Evolutionary conservation across 179 eudicot species (phyloP).

Genomic region (Silene vulgaris): DNA sequence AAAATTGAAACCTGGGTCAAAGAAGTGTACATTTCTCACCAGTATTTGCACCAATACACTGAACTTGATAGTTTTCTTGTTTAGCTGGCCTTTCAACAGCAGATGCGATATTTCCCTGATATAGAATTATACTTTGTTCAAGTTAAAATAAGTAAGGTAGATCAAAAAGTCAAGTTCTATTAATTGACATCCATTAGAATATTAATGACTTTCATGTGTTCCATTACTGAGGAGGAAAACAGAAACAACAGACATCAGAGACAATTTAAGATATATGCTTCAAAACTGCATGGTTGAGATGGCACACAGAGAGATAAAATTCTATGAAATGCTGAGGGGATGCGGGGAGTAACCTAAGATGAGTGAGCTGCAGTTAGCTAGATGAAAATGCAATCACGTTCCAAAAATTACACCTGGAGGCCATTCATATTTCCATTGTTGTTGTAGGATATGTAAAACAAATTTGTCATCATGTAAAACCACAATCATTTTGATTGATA

Average conservation of each 20-base stretch:
- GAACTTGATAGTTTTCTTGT: slow-evolving; percentile 25
- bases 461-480: neutral
- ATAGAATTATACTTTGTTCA: neutral
- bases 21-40: slow-evolving; percentile 26
- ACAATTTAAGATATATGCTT: neutral
- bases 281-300: too few species aligned
- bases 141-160: neutral
- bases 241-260: neutral
- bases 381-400: neutral
- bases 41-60: slow-evolving; percentile 23
- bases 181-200: neutral
- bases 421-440: neutral
- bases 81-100: slow-evolving; percentile 21
- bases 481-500: neutral
- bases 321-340: too few species aligned
- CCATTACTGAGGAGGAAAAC: neutral
- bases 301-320: too few species aligned
- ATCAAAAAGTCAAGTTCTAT: neutral
- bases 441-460: neutral
- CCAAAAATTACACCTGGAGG: neutral
- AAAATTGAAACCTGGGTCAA: neutral
- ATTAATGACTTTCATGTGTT: neutral
- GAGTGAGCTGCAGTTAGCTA: slow-evolving; percentile 2
- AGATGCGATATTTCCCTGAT: slow-evolving; percentile 32
- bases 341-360: neutral